A percentile compares a stretch with the other conserved stretches of the same genome.
Evolutionary conservation across 2,329 filamentous ascomycete genomes (phyloP).

Genomic region (Pseudogymnoascus sp.): DNA sequence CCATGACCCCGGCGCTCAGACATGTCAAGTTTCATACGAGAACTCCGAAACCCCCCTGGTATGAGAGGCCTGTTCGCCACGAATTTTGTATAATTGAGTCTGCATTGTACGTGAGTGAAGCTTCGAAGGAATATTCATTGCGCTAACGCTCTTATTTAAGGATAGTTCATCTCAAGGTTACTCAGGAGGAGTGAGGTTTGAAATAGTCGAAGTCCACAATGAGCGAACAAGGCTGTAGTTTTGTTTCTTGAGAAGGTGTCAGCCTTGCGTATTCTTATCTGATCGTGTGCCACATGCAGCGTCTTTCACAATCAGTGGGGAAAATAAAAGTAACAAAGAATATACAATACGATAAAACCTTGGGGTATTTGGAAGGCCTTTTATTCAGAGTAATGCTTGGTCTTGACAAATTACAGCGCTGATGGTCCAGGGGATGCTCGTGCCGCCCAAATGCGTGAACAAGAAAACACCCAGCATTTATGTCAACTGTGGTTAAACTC

Average conservation of each 20-base stretch:
- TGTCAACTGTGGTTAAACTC: neutral
- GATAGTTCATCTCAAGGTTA: neutral
- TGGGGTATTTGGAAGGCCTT: neutral
- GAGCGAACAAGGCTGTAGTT: neutral
- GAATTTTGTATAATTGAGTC: neutral
- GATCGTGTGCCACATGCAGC: neutral
- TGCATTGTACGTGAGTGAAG: neutral
- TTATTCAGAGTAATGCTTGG: neutral
- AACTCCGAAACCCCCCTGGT: conserved; percentile 5
- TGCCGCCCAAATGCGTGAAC: neutral
- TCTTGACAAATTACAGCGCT: neutral
- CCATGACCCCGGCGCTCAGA: conserved; percentile 6
- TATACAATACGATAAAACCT: neutral
- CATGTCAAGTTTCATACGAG: conserved; percentile 9
- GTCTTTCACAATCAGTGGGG: neutral
- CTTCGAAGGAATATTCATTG: neutral
- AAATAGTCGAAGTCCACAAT: neutral
- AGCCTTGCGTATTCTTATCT: neutral
- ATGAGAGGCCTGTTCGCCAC: neutral
- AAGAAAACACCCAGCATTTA: neutral
- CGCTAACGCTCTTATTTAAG: neutral
- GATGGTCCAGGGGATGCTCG: neutral
- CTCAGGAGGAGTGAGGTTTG: neutral
- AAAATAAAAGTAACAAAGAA: neutral
- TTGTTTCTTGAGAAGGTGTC: neutral